Evolutionary conservation across 2,329 filamentous ascomycete genomes (phyloP), one percentile per base, ranked within the genome.

Genomic region (Fusarium sp.): DNA sequence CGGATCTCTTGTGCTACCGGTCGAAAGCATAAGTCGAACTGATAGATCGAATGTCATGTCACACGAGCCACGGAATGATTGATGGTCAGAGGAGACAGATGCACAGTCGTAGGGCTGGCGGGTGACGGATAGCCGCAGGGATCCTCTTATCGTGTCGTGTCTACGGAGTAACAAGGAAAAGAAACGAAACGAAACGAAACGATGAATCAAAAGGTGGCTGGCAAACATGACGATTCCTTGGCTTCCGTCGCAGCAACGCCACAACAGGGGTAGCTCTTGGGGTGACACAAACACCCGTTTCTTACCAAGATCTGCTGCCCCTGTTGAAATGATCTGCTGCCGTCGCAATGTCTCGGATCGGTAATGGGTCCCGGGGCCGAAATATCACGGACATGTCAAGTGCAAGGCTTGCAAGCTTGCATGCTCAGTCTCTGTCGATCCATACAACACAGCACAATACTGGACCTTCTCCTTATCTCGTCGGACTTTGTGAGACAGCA

Each of bases 1-100:
- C 55, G 66, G 68, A 78, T 78, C 75, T 76, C 67, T 60, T 44
- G 75, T 78, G 56, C n/a, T 65, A 77, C 75, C 65, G 28, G 39
- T 41, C 33, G 39, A 45, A 54, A 41, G 26, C 55, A 57, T 41
- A 38, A 47, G 42, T 56, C 52, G 56, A 58, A 42, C 39, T 31
- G 60, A 39, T 33, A 31, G 47, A 58, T 57, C 63, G 48, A 69
- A 55, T 22, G 60, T 59, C 45, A 39, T 31, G 63, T 72, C 58
- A 65, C 69, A 66, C 63, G 28, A 58, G 55, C 64, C 48, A 69
- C 56, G 55, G 63, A 41, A 42, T 41, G 22, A 55, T 52, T 41
- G 22, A 55, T 52, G 44, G 51, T 33, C 22, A 51, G 52, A 47
- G 35, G 15, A 63, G 44, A 45, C 39, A 56, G 48, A 45, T 51